Evolutionary conservation across 73 alveolate species (phyloP), one percentile per base, ranked within the genome.

Genomic region (Stentor coeruleus): DNA sequence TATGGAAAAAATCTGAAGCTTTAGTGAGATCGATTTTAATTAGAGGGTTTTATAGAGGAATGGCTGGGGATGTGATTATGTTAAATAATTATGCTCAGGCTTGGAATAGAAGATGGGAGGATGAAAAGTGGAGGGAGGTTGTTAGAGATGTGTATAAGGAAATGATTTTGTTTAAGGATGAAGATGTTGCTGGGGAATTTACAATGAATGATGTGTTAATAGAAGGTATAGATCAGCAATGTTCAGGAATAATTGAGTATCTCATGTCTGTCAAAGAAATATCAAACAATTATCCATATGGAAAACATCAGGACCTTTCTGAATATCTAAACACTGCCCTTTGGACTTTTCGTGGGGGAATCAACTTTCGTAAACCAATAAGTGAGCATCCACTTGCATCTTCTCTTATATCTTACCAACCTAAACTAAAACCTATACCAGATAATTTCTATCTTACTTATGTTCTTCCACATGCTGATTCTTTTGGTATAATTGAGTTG

Each of bases 61-160:
- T 66, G 79, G 37, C n/a, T 20, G 79, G 79, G 33, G 79, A 66
- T 66, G 37, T 66, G 0, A 31, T 28, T 14, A 66, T 66, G 79
- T 2, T 66, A 20, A 0, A 20, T 20, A 40, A 20, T 20, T 66
- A 28, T 66, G 66, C 66, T 11, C 28, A 11, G 6, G 20, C 20
- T 66, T 20, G n/a, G 37, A 31, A 31, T 20, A 33, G 39, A 66
- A 20, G 1, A 20, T 20, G 1, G n/a, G n/a, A 66, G 41, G n/a
- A 66, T 26, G 37, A 66, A 11, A 40, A 66, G 33, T 66, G 79
- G 79, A 66, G 33, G 33, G 79, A 40, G n/a, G n/a, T 33, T 20
- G 42, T 20, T 20, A 20, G n/a, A 15, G 37, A 20, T 28, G 36
- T 66, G 79, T 20, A 26, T 66, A 26, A 2, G 14, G n/a, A 40